Evolutionary conservation across 139 green algal species (phyloP).

Genomic region (Chlamydomonas eustigma): DNA sequence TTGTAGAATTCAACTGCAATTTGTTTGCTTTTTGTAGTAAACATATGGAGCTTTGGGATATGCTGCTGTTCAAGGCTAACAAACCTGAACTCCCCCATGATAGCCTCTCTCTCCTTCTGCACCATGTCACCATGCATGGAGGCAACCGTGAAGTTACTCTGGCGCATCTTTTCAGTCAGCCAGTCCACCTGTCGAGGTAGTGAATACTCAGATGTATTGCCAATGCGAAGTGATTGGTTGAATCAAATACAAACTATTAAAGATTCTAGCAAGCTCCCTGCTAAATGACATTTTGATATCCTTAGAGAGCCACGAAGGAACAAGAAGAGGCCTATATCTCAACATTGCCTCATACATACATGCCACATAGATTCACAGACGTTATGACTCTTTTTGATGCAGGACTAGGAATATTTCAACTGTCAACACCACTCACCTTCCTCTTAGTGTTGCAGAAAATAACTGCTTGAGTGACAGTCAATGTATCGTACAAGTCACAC

Average conservation of each 20-base stretch:
- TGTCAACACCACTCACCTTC: constrained; percentile 74
- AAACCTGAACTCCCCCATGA: constrained; percentile 93
- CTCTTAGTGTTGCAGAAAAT: constrained; percentile 99
- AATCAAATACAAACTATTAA: too few species aligned
- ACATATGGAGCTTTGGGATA: too few species aligned
- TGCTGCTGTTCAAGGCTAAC: constrained; percentile 18
- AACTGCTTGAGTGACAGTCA: constrained; percentile 98
- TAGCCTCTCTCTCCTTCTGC: constrained; percentile 96
- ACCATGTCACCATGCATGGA: constrained; percentile 99
- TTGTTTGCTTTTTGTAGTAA: too few species aligned
- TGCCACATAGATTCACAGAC: too few species aligned
- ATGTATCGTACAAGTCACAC: constrained; percentile 98
- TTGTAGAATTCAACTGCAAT: too few species aligned
- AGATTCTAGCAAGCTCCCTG: too few species aligned
- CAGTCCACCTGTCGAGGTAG: constrained; percentile 94
- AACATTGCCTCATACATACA: too few species aligned
- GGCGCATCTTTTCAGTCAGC: constrained; percentile 94
- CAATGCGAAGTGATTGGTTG: too few species aligned
- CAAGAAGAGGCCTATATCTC: too few species aligned
- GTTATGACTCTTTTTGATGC: background rate
- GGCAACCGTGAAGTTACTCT: constrained; percentile 98
- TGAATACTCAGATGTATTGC: too few species aligned
- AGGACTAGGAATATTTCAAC: background rate
- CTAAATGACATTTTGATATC: too few species aligned
- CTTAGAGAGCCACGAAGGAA: too few species aligned